These are phyloP conservation scores for Apiospora malaysiana DNA, from an alignment of 2,329 filamentous ascomycete genomes.

Conservation along the genomic window DNA sequence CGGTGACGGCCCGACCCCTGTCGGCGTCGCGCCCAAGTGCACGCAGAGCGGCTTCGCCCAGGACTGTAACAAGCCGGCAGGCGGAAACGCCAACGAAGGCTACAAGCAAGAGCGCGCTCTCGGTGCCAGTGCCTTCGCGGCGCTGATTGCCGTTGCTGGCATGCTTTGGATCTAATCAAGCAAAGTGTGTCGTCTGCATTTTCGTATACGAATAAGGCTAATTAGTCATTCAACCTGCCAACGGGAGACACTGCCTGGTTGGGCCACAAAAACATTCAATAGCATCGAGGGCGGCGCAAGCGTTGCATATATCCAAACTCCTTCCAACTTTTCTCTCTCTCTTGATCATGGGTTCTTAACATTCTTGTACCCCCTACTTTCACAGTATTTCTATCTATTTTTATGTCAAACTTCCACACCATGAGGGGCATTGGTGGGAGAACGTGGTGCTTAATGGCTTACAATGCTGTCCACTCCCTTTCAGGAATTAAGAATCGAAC, in stretches of 20 bases:
- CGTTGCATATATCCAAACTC: background rate
- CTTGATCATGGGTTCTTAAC: background rate
- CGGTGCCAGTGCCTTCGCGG: constrained; percentile 40
- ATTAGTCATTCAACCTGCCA: background rate
- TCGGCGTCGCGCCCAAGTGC: constrained; percentile 29
- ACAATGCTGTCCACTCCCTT: constrained; percentile 1
- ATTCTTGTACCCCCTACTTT: constrained; percentile 4
- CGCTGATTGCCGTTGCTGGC: constrained; percentile 37
- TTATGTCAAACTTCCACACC: background rate
- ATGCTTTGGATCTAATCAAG: constrained; percentile 37
- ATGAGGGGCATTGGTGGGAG: background rate
- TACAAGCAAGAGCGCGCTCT: constrained; percentile 34
- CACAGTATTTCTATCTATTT: background rate
- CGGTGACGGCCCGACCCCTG: constrained; percentile 25
- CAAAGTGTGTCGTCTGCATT: background rate
- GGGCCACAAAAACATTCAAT: background rate
- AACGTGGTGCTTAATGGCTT: constrained; percentile 1
- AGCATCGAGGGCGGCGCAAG: constrained; percentile 27
- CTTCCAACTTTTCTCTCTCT: background rate
- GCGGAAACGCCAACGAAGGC: constrained; percentile 32
- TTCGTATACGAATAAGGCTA: background rate
- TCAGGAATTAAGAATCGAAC: background rate
- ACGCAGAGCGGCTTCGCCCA: constrained; percentile 37
- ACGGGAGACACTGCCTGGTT: background rate
- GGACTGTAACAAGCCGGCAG: constrained; percentile 30